Conservation (phyloP, 2,329 filamentous ascomycete genomes). For the Onygena corvina region DNA sequence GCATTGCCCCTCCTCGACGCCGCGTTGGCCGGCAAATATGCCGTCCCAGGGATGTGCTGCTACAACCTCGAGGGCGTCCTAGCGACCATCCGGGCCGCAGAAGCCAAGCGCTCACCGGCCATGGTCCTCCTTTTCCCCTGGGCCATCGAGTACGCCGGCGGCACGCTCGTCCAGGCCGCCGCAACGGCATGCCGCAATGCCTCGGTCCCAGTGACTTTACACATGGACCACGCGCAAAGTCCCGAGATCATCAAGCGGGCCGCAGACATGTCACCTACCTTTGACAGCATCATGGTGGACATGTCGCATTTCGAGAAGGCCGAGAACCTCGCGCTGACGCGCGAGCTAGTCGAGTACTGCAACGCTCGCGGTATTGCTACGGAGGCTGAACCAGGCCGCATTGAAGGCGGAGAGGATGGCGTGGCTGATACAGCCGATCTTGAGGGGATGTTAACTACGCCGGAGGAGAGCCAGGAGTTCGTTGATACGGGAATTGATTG, state of each 20-base stretch:
- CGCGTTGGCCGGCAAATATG: constrained; percentile 45
- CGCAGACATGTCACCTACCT: constrained; percentile 47
- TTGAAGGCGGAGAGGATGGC: constrained; percentile 63
- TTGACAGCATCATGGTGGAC: constrained; percentile 66
- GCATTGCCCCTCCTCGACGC: constrained; percentile 47
- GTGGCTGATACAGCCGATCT: constrained; percentile 55
- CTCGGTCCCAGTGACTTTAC: constrained; percentile 48
- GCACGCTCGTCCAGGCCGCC: constrained; percentile 44
- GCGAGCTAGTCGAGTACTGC: constrained; percentile 51
- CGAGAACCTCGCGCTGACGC: constrained; percentile 55
- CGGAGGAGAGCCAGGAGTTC: constrained; percentile 58
- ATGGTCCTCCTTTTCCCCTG: constrained; percentile 66
- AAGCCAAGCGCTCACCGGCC: constrained; percentile 52
- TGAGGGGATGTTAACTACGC: constrained; percentile 53
- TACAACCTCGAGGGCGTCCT: constrained; percentile 63
- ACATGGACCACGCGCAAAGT: constrained; percentile 56
- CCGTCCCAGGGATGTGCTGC: constrained; percentile 49
- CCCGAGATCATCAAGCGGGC: constrained; percentile 50
- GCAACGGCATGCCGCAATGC: constrained; percentile 46
- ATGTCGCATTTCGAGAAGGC: constrained; percentile 62
- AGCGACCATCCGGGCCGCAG: constrained; percentile 56
- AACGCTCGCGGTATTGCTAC: constrained; percentile 54
- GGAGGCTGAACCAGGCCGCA: constrained; percentile 59
- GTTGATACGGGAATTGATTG: constrained; percentile 60
- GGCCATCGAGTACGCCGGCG: constrained; percentile 55